Base-by-base conservation (phyloP, 148 eudicot genomes). In the Amaranthus palmeri region DNA sequence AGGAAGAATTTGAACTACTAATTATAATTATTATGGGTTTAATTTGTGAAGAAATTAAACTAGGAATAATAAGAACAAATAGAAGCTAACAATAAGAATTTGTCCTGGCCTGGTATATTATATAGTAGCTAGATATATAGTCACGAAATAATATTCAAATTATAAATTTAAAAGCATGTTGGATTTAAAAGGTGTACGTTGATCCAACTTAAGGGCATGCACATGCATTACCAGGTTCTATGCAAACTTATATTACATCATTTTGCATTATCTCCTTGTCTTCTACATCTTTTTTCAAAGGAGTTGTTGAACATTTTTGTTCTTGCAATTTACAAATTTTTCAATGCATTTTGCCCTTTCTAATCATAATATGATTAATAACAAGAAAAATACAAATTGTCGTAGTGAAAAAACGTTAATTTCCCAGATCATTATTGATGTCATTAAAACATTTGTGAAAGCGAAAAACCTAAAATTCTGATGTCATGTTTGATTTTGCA, bases 211-310 rank as follows among this genome's bases (percentile, higher is more conserved):
- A 58, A 64, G 69, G 73, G 78, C 85, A 83, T 72, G 78, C 85
- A 83, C 87, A 81, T 87, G 85, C 74, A 58, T 60, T 77, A 71
- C 91, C 88, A 85, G 81, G 54, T 83, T 82, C 25, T 77, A 17
- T 76, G 88, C 86, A 75, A 75, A 75, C 54, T 70, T 65, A 66
- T 65, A 65, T 72, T 18, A 40, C 36, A 70, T 76, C 75, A 81
- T 61, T 63, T 70, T 69, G 49, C 71, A 73, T 43, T 45, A 40
- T 73, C 63, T 53, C 13, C 72, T 83, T 84, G 89, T 89, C 83
- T 81, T 71, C 54, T 84, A 81, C 83, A 72, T 68, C 70, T 50
- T 36, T 76, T 85, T 86, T 84, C 85, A 84, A 87, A 68, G 87
- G 90, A 81, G 91, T 80, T 79, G 92, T 85, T 89, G 84, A 68